phyloP scores from a whole-genome alignment of 495 filamentous ascomycete species.

The Penicillium flavigenum region DNA sequence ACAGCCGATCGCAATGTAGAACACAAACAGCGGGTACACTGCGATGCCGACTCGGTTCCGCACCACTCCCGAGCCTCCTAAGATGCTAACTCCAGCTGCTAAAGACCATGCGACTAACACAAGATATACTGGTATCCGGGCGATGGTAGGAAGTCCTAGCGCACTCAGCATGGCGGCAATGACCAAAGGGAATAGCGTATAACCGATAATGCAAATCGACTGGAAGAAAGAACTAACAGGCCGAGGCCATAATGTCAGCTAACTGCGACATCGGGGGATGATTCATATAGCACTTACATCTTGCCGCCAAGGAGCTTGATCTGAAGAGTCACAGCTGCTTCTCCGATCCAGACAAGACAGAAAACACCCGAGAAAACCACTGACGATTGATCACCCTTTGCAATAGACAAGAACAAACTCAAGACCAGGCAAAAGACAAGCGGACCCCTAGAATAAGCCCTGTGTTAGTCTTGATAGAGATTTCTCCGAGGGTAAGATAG shows the following conservation, averaged over 20 bases:
- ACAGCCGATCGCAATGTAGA: slow-evolving; percentile 89
- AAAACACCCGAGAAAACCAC: slow-evolving; percentile 95
- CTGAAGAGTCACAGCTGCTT: slow-evolving; percentile 96
- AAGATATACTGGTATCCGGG: slow-evolving; percentile 84
- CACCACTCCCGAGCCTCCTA: slow-evolving; percentile 91
- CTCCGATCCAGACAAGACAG: slow-evolving; percentile 92
- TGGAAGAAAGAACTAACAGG: slow-evolving; percentile 86
- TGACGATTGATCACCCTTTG: slow-evolving; percentile 72
- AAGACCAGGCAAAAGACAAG: slow-evolving; percentile 88
- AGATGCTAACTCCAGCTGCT: slow-evolving; percentile 91
- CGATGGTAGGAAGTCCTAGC: slow-evolving; percentile 69
- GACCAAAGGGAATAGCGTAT: slow-evolving; percentile 97
- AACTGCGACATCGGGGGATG: background rate
- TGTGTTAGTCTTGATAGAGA: slow-evolving; percentile 4
- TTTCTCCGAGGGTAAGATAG: background rate
- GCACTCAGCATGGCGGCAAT: slow-evolving; percentile 89
- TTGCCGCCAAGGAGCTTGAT: slow-evolving; percentile 96
- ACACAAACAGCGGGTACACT: slow-evolving; percentile 93
- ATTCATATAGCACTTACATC: slow-evolving; percentile 65
- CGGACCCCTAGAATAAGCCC: slow-evolving; percentile 61
- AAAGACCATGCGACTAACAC: slow-evolving; percentile 87
- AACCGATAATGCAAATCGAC: slow-evolving; percentile 95
- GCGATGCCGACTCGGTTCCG: slow-evolving; percentile 93
- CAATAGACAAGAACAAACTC: slow-evolving; percentile 80
- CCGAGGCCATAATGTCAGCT: slow-evolving; percentile 25